Base-by-base conservation (phyloP, 2,329 filamentous ascomycete genomes). In the Aspergillus glaucus region DNA sequence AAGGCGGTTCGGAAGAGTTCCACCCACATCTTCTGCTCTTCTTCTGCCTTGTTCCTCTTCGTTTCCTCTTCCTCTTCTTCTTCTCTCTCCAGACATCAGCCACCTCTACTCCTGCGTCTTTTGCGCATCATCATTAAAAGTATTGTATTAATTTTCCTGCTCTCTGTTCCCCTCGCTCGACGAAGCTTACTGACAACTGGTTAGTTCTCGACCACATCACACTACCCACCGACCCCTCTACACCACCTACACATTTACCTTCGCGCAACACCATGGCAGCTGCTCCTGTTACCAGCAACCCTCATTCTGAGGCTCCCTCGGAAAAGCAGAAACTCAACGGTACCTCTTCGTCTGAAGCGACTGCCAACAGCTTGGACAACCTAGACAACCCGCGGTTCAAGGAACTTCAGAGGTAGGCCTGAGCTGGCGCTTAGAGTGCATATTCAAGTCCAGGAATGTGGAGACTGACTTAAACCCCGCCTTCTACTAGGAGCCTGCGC, bases 351-450 rank as follows among this genome's bases (percentile, higher is more conserved):
- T 68, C 76, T 53, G 68, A 66, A 54, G 72, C 75, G 6, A 68
- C 77, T 26, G 71, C 74, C 51, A 82, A 84, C 61, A 76, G 76
- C 51, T 70, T 73, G 45, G 84, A 88, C 49, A 81, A 81, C 51
- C 75, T 74, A 53, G 91, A 96, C 67, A 90, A 81, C 62, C 77
- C 84, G 36, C 90, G 92, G 72, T 79, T 96, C 65, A 89, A 84
- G 66, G 92, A 97, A 68, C 78, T 97, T 44, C 84, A 92, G 65
- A 96, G 95, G 91, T 95, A 75, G 84, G 66, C 28, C 48, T 30
- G 26, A 30, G 26, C 26, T 12, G 26, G 10, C 26, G 26, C 10
- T 30, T 30, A 30, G 9, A 5, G 26, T 30, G 10, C 26, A 30
- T 30, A 30, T 30, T 30, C 26, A 30, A 30, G 26, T 12, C 5